A percentile compares a stretch with the other conserved stretches of the same genome.
phyloP scores from a whole-genome alignment of 1,284 basidiomycete species.

The Fomitopsis palustris region DNA sequence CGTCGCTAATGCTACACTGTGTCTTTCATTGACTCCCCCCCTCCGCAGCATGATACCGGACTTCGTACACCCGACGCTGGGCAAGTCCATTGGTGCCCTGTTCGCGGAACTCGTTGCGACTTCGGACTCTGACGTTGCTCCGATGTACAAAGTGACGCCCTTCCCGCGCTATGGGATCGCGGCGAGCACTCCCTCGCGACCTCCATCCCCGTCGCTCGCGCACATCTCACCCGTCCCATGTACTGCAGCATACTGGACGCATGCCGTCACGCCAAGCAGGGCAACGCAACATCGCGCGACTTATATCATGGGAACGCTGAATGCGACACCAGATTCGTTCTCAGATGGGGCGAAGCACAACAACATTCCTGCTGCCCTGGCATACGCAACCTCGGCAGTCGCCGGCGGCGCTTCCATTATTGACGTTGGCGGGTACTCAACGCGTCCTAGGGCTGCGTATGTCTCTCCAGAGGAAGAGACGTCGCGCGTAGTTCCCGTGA shows the following conservation, averaged over 20 bases:
- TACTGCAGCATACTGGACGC: constrained; percentile 55
- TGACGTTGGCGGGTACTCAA: constrained; percentile 95
- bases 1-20: constrained; percentile 25
- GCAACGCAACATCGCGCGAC: constrained; percentile 40
- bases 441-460: constrained; percentile 72
- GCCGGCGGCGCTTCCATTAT: constrained; percentile 71
- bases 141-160: constrained; percentile 66
- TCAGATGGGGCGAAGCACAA: constrained; percentile 80
- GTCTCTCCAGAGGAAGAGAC: constrained; percentile 77
- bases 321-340: constrained; percentile 96
- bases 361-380: constrained; percentile 44
- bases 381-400: constrained; percentile 46
- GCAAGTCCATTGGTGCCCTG: constrained; percentile 45
- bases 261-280: constrained; percentile 31
- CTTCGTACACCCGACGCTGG: constrained; percentile 58
- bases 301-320: constrained; percentile 91
- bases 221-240: constrained; percentile 33
- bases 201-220: constrained; percentile 6
- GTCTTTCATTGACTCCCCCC: not conserved
- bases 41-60: constrained; percentile 66
- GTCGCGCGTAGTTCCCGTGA: constrained; percentile 68
- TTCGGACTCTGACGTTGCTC: constrained; percentile 29
- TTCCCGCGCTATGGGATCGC: constrained; percentile 51
- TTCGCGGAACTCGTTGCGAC: constrained; percentile 37
- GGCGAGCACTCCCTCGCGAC: constrained; percentile 2